Percentiles rank a stretch among this genome's conserved stretches.
Conservation (phyloP, 352 stramenopile species). For the Globisporangium mamillatum region DNA sequence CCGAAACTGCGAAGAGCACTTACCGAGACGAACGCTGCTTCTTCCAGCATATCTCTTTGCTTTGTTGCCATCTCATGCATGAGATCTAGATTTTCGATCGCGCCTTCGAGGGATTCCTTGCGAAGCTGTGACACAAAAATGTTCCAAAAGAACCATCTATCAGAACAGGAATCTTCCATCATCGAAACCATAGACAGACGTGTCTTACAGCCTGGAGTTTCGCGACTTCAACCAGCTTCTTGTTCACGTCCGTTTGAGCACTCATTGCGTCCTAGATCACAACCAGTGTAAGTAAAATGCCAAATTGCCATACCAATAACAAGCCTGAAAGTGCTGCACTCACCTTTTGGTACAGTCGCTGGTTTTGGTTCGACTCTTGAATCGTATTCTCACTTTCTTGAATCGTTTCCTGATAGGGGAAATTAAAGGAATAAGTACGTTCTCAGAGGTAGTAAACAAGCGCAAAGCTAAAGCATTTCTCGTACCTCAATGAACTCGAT, state of each 20-base stretch:
- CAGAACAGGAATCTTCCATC: not conserved
- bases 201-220: slow-evolving; percentile 58
- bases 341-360: slow-evolving; percentile 55
- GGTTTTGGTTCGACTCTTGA: slow-evolving; percentile 52
- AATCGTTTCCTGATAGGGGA: slow-evolving; percentile 32
- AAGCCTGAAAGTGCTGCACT: not conserved
- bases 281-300: not conserved
- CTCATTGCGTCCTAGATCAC: slow-evolving; percentile 37
- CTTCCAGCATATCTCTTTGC: slow-evolving; percentile 70
- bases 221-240: slow-evolving; percentile 58
- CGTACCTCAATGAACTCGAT: slow-evolving; percentile 40
- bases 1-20: not conserved
- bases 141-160: not conserved
- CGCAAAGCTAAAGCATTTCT: not conserved
- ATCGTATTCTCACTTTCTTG: slow-evolving; percentile 52
- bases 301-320: not conserved
- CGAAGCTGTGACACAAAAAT: slow-evolving; percentile 36
- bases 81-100: slow-evolving; percentile 56
- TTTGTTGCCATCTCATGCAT: slow-evolving; percentile 69
- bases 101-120: slow-evolving; percentile 67
- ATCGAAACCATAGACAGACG: not conserved
- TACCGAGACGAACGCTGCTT: slow-evolving; percentile 78
- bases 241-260: slow-evolving; percentile 59
- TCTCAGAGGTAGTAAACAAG: too few relatives aligned
- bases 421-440: not conserved